phyloP scores from a whole-genome alignment of 2,329 filamentous ascomycete species.

The Drechslera avenae region DNA sequence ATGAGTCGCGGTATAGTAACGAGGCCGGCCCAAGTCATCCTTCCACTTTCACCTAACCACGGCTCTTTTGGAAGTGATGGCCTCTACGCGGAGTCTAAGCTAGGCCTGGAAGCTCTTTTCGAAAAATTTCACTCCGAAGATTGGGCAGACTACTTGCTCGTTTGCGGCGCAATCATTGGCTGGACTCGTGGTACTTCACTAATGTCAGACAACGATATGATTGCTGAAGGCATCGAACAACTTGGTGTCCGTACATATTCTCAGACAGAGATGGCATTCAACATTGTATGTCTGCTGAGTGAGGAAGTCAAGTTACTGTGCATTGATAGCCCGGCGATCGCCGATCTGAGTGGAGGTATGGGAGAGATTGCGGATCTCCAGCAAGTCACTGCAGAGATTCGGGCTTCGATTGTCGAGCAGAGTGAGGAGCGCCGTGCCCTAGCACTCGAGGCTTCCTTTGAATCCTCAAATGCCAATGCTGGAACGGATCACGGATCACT shows the following conservation, averaged over 20 bases:
- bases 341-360: constrained; percentile 94
- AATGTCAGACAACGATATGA: constrained; percentile 97
- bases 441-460: constrained; percentile 48
- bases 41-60: constrained; percentile 96
- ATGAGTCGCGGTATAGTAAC: constrained; percentile 86
- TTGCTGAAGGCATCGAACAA: constrained; percentile 94
- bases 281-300: constrained; percentile 93
- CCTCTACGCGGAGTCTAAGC: constrained; percentile 97
- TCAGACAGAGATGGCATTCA: constrained; percentile 99
- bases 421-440: constrained; percentile 95
- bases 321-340: constrained; percentile 93
- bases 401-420: constrained; percentile 70
- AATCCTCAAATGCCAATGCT: constrained; percentile 74
- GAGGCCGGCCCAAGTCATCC: constrained; percentile 91
- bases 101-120: constrained; percentile 95
- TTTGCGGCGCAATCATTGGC: constrained; percentile 97
- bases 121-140: constrained; percentile 98
- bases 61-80: constrained; percentile 98
- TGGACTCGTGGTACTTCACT: constrained; percentile 98
- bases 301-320: constrained; percentile 92
- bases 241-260: constrained; percentile 98
- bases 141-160: constrained; percentile 97
- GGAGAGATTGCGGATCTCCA: constrained; percentile 64
- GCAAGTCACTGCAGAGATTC: constrained; percentile 13
- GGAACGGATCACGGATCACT: constrained; percentile 91